Percentiles rank a stretch among this genome's conserved stretches.
These are phyloP conservation scores for Russula virescens DNA, from an alignment of 768 basidiomycete genomes.

Conservation along the genomic window DNA sequence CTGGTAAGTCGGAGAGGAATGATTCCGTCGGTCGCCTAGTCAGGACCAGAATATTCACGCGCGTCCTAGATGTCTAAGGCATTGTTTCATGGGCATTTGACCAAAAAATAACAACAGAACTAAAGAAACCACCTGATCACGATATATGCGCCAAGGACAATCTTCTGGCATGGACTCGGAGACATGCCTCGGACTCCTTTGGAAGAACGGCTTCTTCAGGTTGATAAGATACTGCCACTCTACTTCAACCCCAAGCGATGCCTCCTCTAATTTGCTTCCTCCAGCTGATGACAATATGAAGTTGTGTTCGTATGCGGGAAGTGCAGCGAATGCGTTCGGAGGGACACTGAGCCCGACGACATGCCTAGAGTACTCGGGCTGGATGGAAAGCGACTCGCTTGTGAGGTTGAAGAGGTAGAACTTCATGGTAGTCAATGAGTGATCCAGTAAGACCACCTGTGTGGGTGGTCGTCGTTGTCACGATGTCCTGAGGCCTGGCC, in stretches of 20 bases:
- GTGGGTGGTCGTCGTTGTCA: neutral
- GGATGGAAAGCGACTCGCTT: slow-evolving; percentile 27
- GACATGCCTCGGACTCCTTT: slow-evolving; percentile 30
- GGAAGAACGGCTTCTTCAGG: neutral
- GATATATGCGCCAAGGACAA: slow-evolving; percentile 56
- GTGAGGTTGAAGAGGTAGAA: slow-evolving; percentile 38
- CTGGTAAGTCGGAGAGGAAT: slow-evolving; percentile 59
- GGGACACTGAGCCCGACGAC: neutral
- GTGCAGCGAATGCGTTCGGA: slow-evolving; percentile 13
- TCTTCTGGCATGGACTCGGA: slow-evolving; percentile 35
- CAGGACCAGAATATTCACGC: slow-evolving; percentile 49
- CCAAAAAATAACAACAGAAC: neutral
- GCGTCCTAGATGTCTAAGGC: slow-evolving; percentile 41
- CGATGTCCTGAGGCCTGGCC: too few relatives aligned
- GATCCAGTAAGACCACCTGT: neutral
- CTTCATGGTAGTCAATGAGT: slow-evolving; percentile 19
- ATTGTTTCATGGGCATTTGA: slow-evolving; percentile 1
- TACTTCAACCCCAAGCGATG: slow-evolving; percentile 7
- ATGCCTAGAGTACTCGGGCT: neutral
- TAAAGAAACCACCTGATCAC: slow-evolving; percentile 41
- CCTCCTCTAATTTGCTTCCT: slow-evolving; percentile 22
- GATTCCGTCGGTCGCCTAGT: slow-evolving; percentile 52
- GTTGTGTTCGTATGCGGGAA: slow-evolving; percentile 12
- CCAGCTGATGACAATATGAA: slow-evolving; percentile 5
- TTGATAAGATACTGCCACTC: slow-evolving; percentile 9